Base-by-base conservation (phyloP, 2,329 filamentous ascomycete species). In the Arthrobotrys iridis region DNA sequence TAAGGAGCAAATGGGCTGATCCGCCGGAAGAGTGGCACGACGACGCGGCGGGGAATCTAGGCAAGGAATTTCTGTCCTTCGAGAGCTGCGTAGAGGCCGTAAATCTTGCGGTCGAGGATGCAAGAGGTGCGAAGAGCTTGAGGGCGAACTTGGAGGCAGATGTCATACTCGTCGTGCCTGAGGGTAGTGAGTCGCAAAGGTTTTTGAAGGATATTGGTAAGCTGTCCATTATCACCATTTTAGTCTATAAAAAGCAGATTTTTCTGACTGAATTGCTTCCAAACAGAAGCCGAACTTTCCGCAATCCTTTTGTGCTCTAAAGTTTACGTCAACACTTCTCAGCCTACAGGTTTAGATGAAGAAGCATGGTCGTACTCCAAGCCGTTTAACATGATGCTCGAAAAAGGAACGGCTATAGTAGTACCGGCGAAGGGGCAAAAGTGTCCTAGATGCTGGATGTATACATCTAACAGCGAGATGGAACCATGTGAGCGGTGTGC, bases 371-470 rank as follows among this genome's bases (percentile, higher is more conserved):
- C 84, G 84, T 77, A 81, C 84, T 1, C 79, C 80, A 40, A 84
- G 81, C 24, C 63, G 73, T 4, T 78, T 77, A 55, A 33, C 3
- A n/a, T 70, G 6, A 59, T 80, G 15, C 74, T 67, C 1, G 76
- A 68, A 7, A 64, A 74, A 11, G 72, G 71, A 15, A 68, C 33
- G 63, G 81, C 79, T 20, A 77, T 79, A 40, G 80, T 84, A 3
- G 43, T 82, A 52, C 83, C 85, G 7, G 85, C 89, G 0, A 81
- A 81, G 11, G 82, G 83, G 10, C 83, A 85, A 50, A 99, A 98
- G 82, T 99, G 95, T 81, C 86, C 88, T 0, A 86, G 95, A 58
- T 99, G 95, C 83, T 99, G 95, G 95, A 88, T 91, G 76, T 96
- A 92, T 81, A 86, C 91, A 22, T 89, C 91, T n/a, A 84, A 86